Percentiles rank a stretch among this genome's conserved stretches.
Evolutionary conservation across 75 land plant genomes (phyloP).

Genomic region (Pseudotsuga menziesii): DNA sequence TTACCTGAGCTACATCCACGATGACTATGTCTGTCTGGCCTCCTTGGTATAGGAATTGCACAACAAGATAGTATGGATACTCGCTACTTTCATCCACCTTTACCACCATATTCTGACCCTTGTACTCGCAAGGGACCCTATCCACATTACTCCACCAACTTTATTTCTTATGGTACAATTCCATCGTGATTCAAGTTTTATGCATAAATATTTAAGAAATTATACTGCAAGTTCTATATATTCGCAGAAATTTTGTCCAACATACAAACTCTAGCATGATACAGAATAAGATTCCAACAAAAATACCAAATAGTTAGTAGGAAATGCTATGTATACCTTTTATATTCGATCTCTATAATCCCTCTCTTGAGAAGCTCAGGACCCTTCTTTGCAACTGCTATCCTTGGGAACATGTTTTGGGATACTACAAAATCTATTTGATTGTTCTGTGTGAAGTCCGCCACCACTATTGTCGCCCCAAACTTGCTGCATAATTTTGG

Average conservation of each 20-base stretch:
- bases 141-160: no score
- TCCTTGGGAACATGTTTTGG: conserved; percentile 31
- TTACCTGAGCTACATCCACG: conserved; percentile 51
- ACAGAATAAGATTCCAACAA: no score
- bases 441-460: not conserved
- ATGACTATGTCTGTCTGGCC: conserved; percentile 63
- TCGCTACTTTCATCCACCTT: conserved; percentile 55
- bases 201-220: no score
- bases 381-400: conserved; percentile 29
- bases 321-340: conserved; percentile 20
- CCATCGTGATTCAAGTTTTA: no score
- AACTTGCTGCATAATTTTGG: not conserved
- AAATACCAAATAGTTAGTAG: no score
- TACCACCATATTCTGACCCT: conserved; percentile 30
- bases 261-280: no score
- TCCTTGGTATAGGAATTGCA: conserved; percentile 55
- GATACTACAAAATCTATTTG: conserved; percentile 50
- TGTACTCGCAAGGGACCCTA: conserved; percentile 61
- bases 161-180: no score
- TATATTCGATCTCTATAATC: conserved; percentile 45
- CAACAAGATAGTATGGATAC: conserved; percentile 42
- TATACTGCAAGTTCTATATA: no score
- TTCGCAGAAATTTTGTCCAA: no score
- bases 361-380: conserved; percentile 22
- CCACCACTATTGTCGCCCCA: not conserved